Base-by-base conservation (phyloP, 208 protist species). In the Acanthamoeba healyi region DNA sequence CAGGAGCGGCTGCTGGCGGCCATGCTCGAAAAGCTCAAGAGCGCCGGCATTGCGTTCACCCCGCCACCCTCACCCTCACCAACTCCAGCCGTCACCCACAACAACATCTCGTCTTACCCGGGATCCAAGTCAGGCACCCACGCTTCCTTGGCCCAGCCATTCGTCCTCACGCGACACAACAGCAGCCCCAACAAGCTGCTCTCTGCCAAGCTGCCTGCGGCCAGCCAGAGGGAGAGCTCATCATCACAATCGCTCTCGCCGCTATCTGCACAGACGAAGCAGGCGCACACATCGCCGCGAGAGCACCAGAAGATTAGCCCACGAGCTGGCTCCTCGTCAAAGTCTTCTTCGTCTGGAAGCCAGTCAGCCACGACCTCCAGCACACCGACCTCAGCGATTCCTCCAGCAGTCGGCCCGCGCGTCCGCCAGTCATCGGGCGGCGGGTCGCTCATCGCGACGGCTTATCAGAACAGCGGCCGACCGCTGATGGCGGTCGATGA, bases 21-120 rank as follows among this genome's bases (percentile, higher is more conserved):
- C 49, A 56, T 88, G 81, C 81, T 46, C 29, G 81, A 56, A 10
- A 88, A 88, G 81, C 81, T 88, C 36, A 88, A 63, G 54, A 42
- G 34, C 36, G 38, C 81, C 10, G 81, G 81, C 34, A 63, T 88
- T 32, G 34, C 81, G 36, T 79, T 79, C 14, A 46, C 19, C 32
- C 67, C 29, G 34, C 67, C 67, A 7, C 14, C 67, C 0, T 0
- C 36, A 10, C 7, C 58, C 1, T 14, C 54, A 17, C n/a, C 36
- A 3, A 74, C 51, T n/a, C n/a, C n/a, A n/a, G n/a, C n/a, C n/a
- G n/a, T n/a, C n/a, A n/a, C n/a, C n/a, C n/a, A n/a, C n/a, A n/a
- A n/a, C n/a, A n/a, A n/a, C n/a, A n/a, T n/a, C n/a, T n/a, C n/a
- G n/a, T n/a, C n/a, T n/a, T n/a, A n/a, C n/a, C n/a, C n/a, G n/a